phyloP scores from a whole-genome alignment of 2,329 filamentous ascomycete genomes.

The Hymenoscyphus infarciens region DNA sequence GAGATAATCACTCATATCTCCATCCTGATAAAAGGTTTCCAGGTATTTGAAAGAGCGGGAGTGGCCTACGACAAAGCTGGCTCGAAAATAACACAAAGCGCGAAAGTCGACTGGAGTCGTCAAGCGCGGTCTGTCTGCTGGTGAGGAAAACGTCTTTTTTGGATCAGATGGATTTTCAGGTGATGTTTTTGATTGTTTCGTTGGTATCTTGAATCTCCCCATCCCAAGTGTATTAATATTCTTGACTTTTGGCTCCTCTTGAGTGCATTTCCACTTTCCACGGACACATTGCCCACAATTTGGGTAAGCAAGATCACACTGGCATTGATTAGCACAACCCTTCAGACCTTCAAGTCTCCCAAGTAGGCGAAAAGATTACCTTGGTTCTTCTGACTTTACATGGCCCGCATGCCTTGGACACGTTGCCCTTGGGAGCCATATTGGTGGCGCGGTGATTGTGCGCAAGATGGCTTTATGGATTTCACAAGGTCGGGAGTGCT shows the following conservation, averaged over 20 bases:
- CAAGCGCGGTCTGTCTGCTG: neutral
- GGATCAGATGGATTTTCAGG: neutral
- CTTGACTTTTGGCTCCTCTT: neutral
- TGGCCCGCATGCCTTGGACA: neutral
- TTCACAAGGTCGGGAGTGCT: neutral
- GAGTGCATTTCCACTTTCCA: neutral
- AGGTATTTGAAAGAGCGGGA: constrained; percentile 11
- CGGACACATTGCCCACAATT: neutral
- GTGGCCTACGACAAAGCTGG: constrained; percentile 9
- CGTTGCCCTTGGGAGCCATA: neutral
- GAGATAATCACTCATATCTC: constrained; percentile 2
- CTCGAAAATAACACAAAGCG: constrained; percentile 10
- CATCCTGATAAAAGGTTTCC: constrained; percentile 1
- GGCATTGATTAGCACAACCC: neutral
- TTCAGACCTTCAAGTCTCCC: neutral
- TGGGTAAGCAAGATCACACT: neutral
- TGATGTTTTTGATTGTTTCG: neutral
- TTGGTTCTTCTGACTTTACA: neutral
- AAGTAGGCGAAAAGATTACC: neutral
- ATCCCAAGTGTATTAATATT: neutral
- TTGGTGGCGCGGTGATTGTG: neutral
- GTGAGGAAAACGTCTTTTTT: neutral
- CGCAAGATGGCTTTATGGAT: neutral
- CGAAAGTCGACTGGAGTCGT: neutral
- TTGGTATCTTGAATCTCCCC: neutral